Conservation (phyloP, 805 yeast genomes). For the Hanseniaspora taiwanica region DNA sequence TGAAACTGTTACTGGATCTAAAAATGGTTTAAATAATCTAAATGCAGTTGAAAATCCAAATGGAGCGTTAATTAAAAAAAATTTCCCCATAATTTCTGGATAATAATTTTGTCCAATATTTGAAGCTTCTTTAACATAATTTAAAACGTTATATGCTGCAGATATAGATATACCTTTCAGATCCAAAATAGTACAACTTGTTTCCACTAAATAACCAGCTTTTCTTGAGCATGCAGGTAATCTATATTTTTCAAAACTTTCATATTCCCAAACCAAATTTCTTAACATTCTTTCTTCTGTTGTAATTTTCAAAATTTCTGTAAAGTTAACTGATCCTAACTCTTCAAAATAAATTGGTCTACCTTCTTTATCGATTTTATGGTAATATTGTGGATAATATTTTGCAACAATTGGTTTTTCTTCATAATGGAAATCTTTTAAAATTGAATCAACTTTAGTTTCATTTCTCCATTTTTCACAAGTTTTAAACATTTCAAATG, state of each 20-base stretch:
- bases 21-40: slow-evolving; percentile 78
- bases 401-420: slow-evolving; percentile 85
- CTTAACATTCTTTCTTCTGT: slow-evolving; percentile 91
- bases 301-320: slow-evolving; percentile 86
- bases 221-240: slow-evolving; percentile 90
- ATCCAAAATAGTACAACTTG: slow-evolving; percentile 92
- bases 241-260: slow-evolving; percentile 70
- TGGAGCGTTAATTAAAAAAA: slow-evolving; percentile 91
- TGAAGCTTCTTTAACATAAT: slow-evolving; percentile 87
- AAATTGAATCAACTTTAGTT: slow-evolving; percentile 75
- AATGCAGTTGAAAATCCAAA: slow-evolving; percentile 94
- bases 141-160: slow-evolving; percentile 71
- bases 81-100: slow-evolving; percentile 99
- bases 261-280: slow-evolving; percentile 96
- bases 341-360: slow-evolving; percentile 94
- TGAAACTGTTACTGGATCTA: slow-evolving; percentile 94
- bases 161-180: slow-evolving; percentile 84
- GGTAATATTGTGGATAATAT: slow-evolving; percentile 93
- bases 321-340: slow-evolving; percentile 78
- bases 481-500: slow-evolving; percentile 68
- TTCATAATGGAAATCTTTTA: slow-evolving; percentile 79
- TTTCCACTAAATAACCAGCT: slow-evolving; percentile 68
- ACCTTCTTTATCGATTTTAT: slow-evolving; percentile 93
- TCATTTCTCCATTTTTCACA: slow-evolving; percentile 90
- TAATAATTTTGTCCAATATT: slow-evolving; percentile 91